Evolutionary conservation across 2,329 filamentous ascomycete species (phyloP).

Genomic region (Fusarium avenaceum): DNA sequence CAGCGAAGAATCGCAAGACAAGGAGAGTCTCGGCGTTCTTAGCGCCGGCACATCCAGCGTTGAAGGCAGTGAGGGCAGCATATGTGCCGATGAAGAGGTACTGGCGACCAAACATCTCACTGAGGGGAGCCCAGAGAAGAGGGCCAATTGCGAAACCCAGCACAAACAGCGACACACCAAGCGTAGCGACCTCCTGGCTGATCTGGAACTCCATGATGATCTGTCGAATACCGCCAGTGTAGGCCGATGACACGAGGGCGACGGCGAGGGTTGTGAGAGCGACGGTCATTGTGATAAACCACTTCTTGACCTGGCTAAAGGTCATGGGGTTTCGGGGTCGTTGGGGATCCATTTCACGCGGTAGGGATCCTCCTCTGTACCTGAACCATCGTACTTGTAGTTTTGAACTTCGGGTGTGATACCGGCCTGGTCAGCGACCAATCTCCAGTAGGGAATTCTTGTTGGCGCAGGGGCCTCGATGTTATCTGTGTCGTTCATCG

Average conservation of each 20-base stretch:
- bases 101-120: constrained; percentile 77
- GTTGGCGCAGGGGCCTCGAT: constrained; percentile 36
- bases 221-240: constrained; percentile 35
- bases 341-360: constrained; percentile 42
- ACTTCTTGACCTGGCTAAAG: constrained; percentile 34
- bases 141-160: constrained; percentile 70
- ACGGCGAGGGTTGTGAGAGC: constrained; percentile 36
- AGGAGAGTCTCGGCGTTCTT: constrained; percentile 79
- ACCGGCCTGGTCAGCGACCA: constrained; percentile 38
- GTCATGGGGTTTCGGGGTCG: constrained; percentile 40
- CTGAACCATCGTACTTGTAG: constrained; percentile 39
- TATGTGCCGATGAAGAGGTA: constrained; percentile 68
- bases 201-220: constrained; percentile 38
- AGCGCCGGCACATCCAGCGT: constrained; percentile 80
- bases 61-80: constrained; percentile 79
- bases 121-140: constrained; percentile 80
- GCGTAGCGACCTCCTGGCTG: constrained; percentile 39
- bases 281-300: constrained; percentile 43
- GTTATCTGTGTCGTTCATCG: constrained; percentile 34
- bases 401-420: constrained; percentile 37
- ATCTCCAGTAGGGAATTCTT: constrained; percentile 39
- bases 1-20: constrained; percentile 79
- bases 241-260: constrained; percentile 38
- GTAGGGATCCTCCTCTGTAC: constrained; percentile 39
- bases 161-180: constrained; percentile 41